Evolutionary conservation across 208 protist species (phyloP).

Genomic region (Entamoeba histolytica): DNA sequence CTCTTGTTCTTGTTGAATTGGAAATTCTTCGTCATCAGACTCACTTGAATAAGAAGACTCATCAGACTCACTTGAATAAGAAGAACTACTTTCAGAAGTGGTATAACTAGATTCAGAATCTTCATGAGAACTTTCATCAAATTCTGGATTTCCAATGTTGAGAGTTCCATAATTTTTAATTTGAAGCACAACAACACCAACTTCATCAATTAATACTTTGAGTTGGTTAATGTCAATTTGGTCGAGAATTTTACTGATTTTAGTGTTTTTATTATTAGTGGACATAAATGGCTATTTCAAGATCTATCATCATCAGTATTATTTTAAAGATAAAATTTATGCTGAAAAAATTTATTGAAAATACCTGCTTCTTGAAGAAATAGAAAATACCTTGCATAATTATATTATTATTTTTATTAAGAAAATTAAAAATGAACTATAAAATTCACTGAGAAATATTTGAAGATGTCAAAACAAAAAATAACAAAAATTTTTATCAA

Average conservation of each 20-base stretch:
- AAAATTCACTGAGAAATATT: too few species aligned
- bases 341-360: too few species aligned
- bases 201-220: neutral
- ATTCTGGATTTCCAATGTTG: neutral
- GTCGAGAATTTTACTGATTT: neutral
- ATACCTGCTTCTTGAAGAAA: too few species aligned
- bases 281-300: neutral
- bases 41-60: neutral
- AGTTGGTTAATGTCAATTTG: neutral
- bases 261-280: neutral
- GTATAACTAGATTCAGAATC: neutral
- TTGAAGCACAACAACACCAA: neutral
- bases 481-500: too few species aligned
- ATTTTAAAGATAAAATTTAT: too few species aligned
- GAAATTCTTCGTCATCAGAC: neutral
- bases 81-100: neutral
- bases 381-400: too few species aligned
- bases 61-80: neutral
- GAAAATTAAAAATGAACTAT: too few species aligned
- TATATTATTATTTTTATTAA: too few species aligned
- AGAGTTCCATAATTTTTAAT: neutral
- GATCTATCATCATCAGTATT: too few species aligned
- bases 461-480: too few species aligned
- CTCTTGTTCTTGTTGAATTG: neutral
- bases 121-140: neutral